Evolutionary conservation across 2,329 filamentous ascomycete species (phyloP), one percentile per base, ranked within the genome.

Genomic region (Exophiala aquamarina): DNA sequence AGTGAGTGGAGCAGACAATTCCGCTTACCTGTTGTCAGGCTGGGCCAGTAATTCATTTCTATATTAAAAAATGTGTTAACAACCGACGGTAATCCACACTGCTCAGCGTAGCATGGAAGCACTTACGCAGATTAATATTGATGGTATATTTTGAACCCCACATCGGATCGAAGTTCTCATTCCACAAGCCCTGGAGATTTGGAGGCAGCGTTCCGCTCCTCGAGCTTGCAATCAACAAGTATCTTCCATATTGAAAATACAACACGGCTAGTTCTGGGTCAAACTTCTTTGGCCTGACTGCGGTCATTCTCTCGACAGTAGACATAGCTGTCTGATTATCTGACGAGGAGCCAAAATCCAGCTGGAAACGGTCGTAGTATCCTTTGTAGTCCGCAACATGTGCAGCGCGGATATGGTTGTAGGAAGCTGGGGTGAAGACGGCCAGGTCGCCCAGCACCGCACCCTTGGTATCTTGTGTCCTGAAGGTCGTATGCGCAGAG

Each of bases 31-130:
- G 23, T 26, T 11, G 23, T 26, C 23, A 26, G 11, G 23, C 23
- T 71, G 2, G 65, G 67, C 79, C 79, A 83, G 55, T 82, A 73
- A 49, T 82, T 82, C 79, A 82, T 82, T 53, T 83, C 76, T 34
- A n/a, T 31, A n/a, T 82, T 82, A 56, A 83, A n/a, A n/a, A n/a
- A n/a, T n/a, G n/a, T n/a, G n/a, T n/a, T n/a, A n/a, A n/a, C n/a
- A n/a, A n/a, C n/a, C n/a, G n/a, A n/a, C 23, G 11, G 11, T 6
- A 26, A 26, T 26, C 23, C 6, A 26, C 23, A 26, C 23, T 11
- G 23, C 11, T n/a, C n/a, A n/a, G n/a, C n/a, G n/a, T n/a, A n/a
- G n/a, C n/a, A n/a, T n/a, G n/a, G n/a, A n/a, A 11, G 23, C 6
- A 26, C 23, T 26, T 26, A 26, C 23, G 23, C 23, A 26, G 23